phyloP scores from a whole-genome alignment of 495 filamentous ascomycete genomes.

The Penicillium coffeae region DNA sequence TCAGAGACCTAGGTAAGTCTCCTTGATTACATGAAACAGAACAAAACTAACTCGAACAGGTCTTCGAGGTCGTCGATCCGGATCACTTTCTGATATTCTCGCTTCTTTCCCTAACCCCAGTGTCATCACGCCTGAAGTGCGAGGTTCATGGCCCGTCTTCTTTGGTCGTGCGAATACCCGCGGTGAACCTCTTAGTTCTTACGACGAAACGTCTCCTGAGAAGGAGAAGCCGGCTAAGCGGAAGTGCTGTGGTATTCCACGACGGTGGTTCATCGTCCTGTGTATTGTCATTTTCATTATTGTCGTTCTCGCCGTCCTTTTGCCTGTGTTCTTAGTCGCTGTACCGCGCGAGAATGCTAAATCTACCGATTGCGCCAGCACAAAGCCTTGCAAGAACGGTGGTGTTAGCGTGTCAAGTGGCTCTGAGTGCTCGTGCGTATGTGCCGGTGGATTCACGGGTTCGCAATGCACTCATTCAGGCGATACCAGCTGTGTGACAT shows the following conservation, averaged over 20 bases:
- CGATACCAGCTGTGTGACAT: slow-evolving; percentile 68
- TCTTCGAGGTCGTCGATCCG: slow-evolving; percentile 40
- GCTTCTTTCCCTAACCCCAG: slow-evolving; percentile 86
- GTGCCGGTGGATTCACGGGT: slow-evolving; percentile 83
- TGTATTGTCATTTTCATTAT: slow-evolving; percentile 65
- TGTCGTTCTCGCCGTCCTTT: slow-evolving; percentile 81
- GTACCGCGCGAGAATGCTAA: slow-evolving; percentile 52
- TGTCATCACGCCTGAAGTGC: slow-evolving; percentile 49
- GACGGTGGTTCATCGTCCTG: slow-evolving; percentile 73
- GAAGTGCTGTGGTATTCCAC: slow-evolving; percentile 75
- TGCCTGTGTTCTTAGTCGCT: slow-evolving; percentile 80
- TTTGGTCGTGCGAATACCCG: slow-evolving; percentile 35
- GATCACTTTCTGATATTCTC: slow-evolving; percentile 83
- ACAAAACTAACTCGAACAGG: slow-evolving; percentile 10
- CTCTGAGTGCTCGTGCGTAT: slow-evolving; percentile 76
- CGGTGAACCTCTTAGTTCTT: slow-evolving; percentile 25
- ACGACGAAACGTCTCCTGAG: slow-evolving; percentile 12
- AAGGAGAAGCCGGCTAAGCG: slow-evolving; percentile 21
- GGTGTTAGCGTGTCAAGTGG: slow-evolving; percentile 67
- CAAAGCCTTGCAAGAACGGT: slow-evolving; percentile 68
- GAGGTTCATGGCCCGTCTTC: slow-evolving; percentile 40
- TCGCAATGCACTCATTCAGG: slow-evolving; percentile 58
- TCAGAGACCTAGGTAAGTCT: slow-evolving; percentile 27
- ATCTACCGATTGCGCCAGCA: slow-evolving; percentile 48
- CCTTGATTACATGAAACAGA: not conserved